phyloP scores from a whole-genome alignment of 768 basidiomycete genomes.

The Glaciozyma martinii region DNA sequence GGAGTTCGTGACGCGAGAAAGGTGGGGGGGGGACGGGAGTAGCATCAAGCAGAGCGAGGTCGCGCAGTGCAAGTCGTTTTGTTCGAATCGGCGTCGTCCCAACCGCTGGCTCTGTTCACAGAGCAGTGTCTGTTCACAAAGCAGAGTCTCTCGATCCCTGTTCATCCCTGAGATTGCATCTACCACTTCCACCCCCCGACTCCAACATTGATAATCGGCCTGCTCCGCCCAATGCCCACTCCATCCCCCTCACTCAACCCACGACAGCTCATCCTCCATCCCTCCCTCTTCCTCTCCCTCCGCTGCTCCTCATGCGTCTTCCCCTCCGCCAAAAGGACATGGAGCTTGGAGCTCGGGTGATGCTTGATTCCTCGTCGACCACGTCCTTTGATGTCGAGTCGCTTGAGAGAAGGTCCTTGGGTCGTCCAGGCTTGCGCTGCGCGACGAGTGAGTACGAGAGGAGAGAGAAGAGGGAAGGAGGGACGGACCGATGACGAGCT shows the following conservation, averaged over 20 bases:
- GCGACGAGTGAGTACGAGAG: neutral
- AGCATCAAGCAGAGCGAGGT: too few species aligned
- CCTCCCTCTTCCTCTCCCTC: slow-evolving; percentile 40
- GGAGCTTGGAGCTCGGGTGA: slow-evolving; percentile 44
- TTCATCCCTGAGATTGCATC: too few species aligned
- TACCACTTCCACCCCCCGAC: slow-evolving; percentile 29
- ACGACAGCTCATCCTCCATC: slow-evolving; percentile 22
- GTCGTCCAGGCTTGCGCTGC: slow-evolving; percentile 89
- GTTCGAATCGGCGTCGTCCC: too few species aligned
- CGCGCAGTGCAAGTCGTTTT: too few species aligned
- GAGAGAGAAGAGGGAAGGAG: neutral
- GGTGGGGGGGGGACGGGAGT: too few species aligned
- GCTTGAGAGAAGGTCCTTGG: slow-evolving; percentile 62
- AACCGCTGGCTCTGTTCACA: too few species aligned
- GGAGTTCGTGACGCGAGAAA: too few species aligned
- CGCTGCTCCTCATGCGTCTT: slow-evolving; percentile 50
- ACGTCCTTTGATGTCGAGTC: slow-evolving; percentile 73
- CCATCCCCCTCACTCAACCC: slow-evolving; percentile 22
- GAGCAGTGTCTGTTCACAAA: too few species aligned
- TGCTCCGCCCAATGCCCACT: slow-evolving; percentile 4
- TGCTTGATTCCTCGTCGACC: slow-evolving; percentile 67
- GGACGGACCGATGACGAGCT: slow-evolving; percentile 70
- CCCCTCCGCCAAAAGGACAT: slow-evolving; percentile 35
- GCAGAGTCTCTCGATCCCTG: too few species aligned
- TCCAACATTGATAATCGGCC: slow-evolving; percentile 14